These are phyloP conservation scores for Pelargonium hybrid DNA, from an alignment of 441 rosid species.

Conservation along the genomic window DNA sequence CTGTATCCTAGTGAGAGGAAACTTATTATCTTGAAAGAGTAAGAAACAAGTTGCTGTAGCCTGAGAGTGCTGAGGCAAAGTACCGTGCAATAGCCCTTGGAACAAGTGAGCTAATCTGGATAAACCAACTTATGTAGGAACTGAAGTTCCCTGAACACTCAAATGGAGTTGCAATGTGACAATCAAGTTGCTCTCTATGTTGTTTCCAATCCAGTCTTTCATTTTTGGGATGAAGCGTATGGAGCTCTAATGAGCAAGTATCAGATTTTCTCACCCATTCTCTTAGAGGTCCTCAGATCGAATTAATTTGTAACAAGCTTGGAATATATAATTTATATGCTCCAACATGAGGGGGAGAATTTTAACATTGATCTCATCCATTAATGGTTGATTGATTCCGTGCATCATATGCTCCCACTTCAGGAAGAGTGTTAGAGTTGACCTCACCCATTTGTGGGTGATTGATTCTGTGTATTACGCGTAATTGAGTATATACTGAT, in stretches of 20 bases:
- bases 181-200: background rate
- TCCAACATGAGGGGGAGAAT: no score
- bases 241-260: background rate
- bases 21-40: background rate
- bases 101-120: background rate
- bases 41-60: background rate
- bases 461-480: no score
- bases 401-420: no score
- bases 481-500: no score
- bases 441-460: no score
- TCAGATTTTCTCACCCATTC: no score
- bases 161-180: background rate
- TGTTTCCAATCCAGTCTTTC: background rate
- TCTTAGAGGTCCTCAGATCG: no score
- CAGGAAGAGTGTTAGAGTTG: no score
- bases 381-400: no score
- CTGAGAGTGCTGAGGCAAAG: background rate
- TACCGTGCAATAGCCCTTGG: background rate
- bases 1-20: background rate
- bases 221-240: background rate
- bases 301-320: no score
- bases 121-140: background rate
- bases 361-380: no score
- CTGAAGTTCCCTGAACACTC: background rate
- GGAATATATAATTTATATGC: no score